A percentile compares a stretch with the other conserved stretches of the same genome.
phyloP scores from a whole-genome alignment of 1,284 basidiomycete genomes.

The Austroboletus rostrupii region DNA sequence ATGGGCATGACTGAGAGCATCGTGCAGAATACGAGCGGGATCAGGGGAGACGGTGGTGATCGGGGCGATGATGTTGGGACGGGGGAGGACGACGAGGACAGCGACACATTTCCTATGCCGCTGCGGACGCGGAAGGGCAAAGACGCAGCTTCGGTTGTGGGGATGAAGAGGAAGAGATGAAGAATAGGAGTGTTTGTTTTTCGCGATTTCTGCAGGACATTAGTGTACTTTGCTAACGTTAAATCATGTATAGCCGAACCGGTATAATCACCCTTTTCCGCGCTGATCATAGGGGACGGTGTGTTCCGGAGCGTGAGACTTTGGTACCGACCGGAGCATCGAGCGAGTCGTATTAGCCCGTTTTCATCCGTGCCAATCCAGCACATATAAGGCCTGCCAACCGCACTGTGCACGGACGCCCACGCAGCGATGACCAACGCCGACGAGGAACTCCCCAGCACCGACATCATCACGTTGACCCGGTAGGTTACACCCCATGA shows the following conservation, averaged over 20 bases:
- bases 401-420: neutral
- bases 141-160: constrained; percentile 43
- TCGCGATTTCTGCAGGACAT: neutral
- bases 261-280: constrained; percentile 13
- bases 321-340: constrained; percentile 1
- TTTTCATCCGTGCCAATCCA: constrained; percentile 18
- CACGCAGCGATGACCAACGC: constrained; percentile 20
- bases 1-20: constrained; percentile 43
- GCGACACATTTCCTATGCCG: constrained; percentile 61
- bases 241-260: constrained; percentile 11
- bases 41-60: constrained; percentile 39
- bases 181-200: constrained; percentile 5
- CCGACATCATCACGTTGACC: constrained; percentile 89
- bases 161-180: constrained; percentile 61
- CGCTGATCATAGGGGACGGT: constrained; percentile 1
- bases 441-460: constrained; percentile 68
- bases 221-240: constrained; percentile 16
- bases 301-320: constrained; percentile 29
- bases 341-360: constrained; percentile 14
- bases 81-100: constrained; percentile 51
- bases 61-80: constrained; percentile 9
- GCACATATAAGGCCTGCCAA: constrained; percentile 19
- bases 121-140: constrained; percentile 58
- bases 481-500: constrained; percentile 45
- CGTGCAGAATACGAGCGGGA: constrained; percentile 56